A percentile compares a stretch with the other conserved stretches of the same genome.
phyloP scores from a whole-genome alignment of 176 grass and related monocot genomes.

The Otatea glauca region DNA sequence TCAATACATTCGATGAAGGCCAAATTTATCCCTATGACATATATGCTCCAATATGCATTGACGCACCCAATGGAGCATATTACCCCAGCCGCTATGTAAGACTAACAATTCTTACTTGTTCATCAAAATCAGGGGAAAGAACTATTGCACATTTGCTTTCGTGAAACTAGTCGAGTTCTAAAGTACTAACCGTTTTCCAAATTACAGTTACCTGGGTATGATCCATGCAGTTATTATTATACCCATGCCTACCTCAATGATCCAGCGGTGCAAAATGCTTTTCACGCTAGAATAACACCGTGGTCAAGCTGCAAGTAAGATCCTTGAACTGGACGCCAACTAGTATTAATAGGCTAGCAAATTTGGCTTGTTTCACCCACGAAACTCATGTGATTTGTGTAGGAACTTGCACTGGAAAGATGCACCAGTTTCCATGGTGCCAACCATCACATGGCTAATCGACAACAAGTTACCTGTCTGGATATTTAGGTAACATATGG shows the following conservation, averaged over 20 bases:
- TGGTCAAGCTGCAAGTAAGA: constrained; percentile 56
- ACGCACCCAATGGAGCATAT: neutral
- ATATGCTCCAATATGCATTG: constrained; percentile 49
- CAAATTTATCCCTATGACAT: constrained; percentile 42
- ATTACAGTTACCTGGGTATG: constrained; percentile 48
- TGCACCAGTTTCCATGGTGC: constrained; percentile 30
- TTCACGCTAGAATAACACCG: constrained; percentile 38
- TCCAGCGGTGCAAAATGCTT: constrained; percentile 52
- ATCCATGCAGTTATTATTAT: constrained; percentile 36
- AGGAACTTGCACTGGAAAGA: constrained; percentile 36
- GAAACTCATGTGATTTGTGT: neutral
- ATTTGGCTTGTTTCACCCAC: neutral
- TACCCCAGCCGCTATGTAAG: constrained; percentile 48
- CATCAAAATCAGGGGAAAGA: too few relatives aligned
- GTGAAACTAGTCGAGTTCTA: neutral
- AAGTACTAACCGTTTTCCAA: neutral
- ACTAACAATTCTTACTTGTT: too few relatives aligned
- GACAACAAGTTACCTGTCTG: constrained; percentile 43
- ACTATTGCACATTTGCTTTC: neutral
- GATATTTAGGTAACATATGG: constrained; percentile 50
- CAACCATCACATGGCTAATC: constrained; percentile 41
- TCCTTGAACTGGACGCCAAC: neutral
- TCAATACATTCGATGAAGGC: neutral
- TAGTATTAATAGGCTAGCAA: neutral
- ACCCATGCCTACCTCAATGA: constrained; percentile 53